phyloP scores from a whole-genome alignment of 2,329 filamentous ascomycete species.

The Fusarium coicis region DNA sequence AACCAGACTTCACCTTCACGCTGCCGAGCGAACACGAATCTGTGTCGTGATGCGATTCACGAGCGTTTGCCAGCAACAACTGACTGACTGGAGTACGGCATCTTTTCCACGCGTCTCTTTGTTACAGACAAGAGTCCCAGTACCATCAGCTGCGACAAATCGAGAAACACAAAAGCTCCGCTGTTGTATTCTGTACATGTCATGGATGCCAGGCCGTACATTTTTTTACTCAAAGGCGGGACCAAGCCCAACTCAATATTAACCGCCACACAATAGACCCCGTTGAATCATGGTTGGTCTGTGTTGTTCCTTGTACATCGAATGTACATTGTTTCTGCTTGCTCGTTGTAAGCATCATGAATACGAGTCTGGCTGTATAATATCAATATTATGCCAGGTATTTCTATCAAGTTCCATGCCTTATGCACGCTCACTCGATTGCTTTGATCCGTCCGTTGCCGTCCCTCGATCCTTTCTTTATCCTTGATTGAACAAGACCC shows the following conservation, averaged over 20 bases:
- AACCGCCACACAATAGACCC: conserved; percentile 39
- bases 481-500: conserved; percentile 11
- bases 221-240: conserved; percentile 14
- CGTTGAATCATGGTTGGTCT: conserved; percentile 39
- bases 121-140: background rate
- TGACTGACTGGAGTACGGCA: background rate
- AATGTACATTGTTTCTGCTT: background rate
- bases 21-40: conserved; percentile 12
- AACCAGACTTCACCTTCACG: conserved; percentile 30
- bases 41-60: conserved; percentile 17
- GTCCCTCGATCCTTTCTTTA: conserved; percentile 2
- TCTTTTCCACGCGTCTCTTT: conserved; percentile 1
- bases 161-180: conserved; percentile 14
- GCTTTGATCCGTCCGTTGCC: background rate
- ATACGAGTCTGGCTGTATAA: conserved; percentile 1
- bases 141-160: conserved; percentile 11
- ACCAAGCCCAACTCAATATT: conserved; percentile 21
- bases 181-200: conserved; percentile 10
- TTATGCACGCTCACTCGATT: background rate
- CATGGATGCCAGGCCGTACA: conserved; percentile 11
- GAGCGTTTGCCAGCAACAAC: conserved; percentile 1
- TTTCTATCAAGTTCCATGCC: background rate
- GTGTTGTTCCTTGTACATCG: conserved; percentile 21
- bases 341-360: background rate
- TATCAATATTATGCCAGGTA: background rate